Percentiles rank a stretch among this genome's conserved stretches.
Conservation (phyloP, 2,329 filamentous ascomycete species). For the Zymoseptoria pseudotritici region DNA sequence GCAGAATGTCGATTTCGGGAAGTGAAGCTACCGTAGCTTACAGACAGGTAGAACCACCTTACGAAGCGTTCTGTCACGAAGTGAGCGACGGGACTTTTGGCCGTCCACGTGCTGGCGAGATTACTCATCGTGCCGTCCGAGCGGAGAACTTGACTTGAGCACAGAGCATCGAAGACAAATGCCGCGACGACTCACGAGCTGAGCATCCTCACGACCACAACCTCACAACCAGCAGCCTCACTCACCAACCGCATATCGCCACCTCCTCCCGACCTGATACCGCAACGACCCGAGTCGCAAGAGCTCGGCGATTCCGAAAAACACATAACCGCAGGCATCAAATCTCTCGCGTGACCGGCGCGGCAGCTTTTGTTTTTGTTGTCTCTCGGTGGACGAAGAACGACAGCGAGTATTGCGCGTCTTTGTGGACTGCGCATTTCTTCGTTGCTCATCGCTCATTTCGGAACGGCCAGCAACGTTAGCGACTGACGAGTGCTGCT, state of each 20-base stretch:
- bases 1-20: background rate
- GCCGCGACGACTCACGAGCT: background rate
- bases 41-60: background rate
- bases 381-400: background rate
- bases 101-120: too few relatives aligned
- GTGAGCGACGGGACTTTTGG: background rate
- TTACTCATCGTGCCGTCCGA: background rate
- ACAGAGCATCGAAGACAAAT: background rate
- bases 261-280: background rate
- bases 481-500: background rate
- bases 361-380: constrained; percentile 1
- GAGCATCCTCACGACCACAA: background rate
- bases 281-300: background rate
- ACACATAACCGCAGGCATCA: background rate
- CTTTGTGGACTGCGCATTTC: background rate
- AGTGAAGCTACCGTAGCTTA: background rate
- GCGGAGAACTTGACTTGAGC: background rate
- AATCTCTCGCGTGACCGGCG: constrained; percentile 8
- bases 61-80: background rate
- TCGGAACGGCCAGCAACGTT: background rate
- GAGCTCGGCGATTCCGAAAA: background rate
- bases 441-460: background rate
- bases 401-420: background rate
- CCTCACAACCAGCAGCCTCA: background rate
- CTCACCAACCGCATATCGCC: background rate